Evolutionary conservation across 257 asterid genomes (phyloP).

Genomic region (Ligustrum vulgare): DNA sequence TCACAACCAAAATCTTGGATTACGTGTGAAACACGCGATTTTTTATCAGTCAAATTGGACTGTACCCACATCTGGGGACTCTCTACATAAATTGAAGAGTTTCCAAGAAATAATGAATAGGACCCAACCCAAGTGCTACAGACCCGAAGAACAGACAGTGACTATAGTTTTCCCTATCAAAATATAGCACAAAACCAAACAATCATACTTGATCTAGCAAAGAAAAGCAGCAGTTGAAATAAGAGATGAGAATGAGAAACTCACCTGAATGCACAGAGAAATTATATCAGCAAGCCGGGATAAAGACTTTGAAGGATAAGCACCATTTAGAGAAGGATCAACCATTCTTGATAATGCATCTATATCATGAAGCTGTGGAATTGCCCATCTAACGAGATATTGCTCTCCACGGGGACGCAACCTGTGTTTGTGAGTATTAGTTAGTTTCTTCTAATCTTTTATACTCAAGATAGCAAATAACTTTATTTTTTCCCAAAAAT

Average conservation of each 20-base stretch:
- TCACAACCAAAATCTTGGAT: not conserved
- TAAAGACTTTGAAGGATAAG: slow-evolving; percentile 75
- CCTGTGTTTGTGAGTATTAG: slow-evolving; percentile 36
- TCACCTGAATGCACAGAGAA: slow-evolving; percentile 82
- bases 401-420: slow-evolving; percentile 75
- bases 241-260: not conserved
- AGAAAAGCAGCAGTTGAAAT: not conserved
- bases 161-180: not conserved
- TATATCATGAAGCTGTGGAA: slow-evolving; percentile 75
- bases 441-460: slow-evolving; percentile 3
- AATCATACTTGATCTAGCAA: not conserved
- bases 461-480: not conserved
- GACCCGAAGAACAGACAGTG: not conserved
- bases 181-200: not conserved
- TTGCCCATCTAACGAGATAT: slow-evolving; percentile 85
- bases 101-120: not conserved
- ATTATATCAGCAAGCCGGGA: slow-evolving; percentile 94
- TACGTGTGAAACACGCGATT: not conserved
- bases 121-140: too few species aligned
- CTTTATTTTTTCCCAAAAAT: not conserved
- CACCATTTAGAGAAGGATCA: slow-evolving; percentile 74
- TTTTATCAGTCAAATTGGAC: not conserved
- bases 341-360: slow-evolving; percentile 87
- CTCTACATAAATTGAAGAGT: not conserved
- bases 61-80: not conserved